Conservation (phyloP, 2,329 filamentous ascomycete genomes). For the Calonectria multiphialidica region DNA sequence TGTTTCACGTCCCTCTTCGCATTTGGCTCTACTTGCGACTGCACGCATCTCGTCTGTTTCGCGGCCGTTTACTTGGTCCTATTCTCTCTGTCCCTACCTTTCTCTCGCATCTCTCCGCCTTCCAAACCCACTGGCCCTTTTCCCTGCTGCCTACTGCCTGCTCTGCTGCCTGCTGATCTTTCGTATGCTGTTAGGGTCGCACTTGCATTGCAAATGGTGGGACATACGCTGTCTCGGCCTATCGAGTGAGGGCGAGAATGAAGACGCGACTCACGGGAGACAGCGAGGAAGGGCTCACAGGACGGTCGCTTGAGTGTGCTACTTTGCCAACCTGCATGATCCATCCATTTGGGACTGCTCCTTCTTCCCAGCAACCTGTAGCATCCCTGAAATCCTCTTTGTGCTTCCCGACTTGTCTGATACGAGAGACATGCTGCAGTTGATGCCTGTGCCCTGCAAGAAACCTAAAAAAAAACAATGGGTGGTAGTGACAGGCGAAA, state of each 20-base stretch:
- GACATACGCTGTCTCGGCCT: neutral
- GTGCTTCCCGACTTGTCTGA: neutral
- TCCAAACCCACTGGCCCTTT: neutral
- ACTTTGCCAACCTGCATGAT: neutral
- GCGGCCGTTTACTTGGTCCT: neutral
- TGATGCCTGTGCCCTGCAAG: neutral
- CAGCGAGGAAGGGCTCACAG: neutral
- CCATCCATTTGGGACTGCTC: neutral
- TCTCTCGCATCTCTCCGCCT: neutral
- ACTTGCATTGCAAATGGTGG: neutral
- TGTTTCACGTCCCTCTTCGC: neutral
- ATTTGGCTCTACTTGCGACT: neutral
- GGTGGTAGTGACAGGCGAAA: neutral
- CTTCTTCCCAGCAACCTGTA: neutral
- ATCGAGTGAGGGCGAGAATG: neutral
- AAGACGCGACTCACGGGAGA: neutral
- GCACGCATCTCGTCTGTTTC: neutral
- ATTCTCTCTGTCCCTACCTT: neutral
- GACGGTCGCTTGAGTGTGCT: neutral
- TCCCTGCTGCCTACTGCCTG: neutral
- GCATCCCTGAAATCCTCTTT: neutral
- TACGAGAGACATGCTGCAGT: neutral
- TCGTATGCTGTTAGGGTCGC: neutral
- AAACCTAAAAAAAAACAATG: neutral
- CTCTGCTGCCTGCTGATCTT: neutral